These are phyloP conservation scores for Yarrowia deformans DNA, from an alignment of 805 yeast genomes.

Conservation along the genomic window DNA sequence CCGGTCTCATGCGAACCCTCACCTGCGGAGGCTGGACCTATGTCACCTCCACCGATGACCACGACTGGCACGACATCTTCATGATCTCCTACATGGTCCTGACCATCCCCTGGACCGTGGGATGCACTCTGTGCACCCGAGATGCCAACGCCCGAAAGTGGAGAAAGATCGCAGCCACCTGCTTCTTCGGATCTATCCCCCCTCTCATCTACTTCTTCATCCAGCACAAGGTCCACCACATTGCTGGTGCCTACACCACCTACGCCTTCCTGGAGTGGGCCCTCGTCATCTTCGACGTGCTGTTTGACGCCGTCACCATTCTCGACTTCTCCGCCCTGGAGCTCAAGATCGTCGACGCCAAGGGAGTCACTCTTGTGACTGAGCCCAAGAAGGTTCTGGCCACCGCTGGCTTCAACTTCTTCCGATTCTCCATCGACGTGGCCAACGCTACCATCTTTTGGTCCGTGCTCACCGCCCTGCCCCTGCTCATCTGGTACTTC, in stretches of 20 bases:
- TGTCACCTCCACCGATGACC: conserved; percentile 96
- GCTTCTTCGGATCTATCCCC: conserved; percentile 74
- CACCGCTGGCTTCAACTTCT: conserved; percentile 46
- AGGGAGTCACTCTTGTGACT: conserved; percentile 16
- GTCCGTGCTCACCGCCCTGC: conserved; percentile 81
- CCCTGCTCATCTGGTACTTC: conserved; percentile 93
- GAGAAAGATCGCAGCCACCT: conserved; percentile 60
- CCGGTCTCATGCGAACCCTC: conserved; percentile 86
- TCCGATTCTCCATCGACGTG: conserved; percentile 49
- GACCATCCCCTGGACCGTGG: conserved; percentile 89
- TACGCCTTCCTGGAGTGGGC: conserved; percentile 97
- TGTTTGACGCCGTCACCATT: conserved; percentile 81
- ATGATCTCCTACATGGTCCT: conserved; percentile 90
- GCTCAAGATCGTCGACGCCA: conserved; percentile 52
- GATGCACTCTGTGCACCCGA: conserved; percentile 63
- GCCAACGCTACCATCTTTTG: conserved; percentile 81
- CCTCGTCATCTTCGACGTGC: conserved; percentile 79
- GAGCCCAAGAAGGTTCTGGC: conserved; percentile 42
- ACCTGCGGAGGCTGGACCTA: conserved; percentile 99
- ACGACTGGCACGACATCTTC: conserved; percentile 92
- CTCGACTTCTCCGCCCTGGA: conserved; percentile 72
- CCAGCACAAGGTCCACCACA: conserved; percentile 86
- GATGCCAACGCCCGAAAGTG: conserved; percentile 56
- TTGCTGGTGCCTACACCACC: conserved; percentile 93
- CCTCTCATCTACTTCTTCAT: conserved; percentile 90